phyloP scores from a whole-genome alignment of 768 basidiomycete species.

The Trametes cinnabarina region DNA sequence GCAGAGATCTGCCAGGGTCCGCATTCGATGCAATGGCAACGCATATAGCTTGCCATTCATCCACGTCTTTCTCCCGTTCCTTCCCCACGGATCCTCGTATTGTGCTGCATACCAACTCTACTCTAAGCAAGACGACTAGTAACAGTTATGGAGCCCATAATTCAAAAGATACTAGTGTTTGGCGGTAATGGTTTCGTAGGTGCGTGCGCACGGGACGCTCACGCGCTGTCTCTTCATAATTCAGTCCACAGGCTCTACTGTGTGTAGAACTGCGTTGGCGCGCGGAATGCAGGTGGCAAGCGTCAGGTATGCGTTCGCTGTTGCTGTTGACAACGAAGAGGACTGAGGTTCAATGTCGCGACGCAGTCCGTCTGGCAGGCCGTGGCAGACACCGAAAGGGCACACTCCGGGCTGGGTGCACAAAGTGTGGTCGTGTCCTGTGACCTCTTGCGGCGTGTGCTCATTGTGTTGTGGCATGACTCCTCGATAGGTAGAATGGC shows the following conservation, averaged over 20 bases:
- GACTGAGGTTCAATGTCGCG: not conserved
- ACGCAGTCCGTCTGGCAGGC: slow-evolving; percentile 77
- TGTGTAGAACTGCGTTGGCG: slow-evolving; percentile 84
- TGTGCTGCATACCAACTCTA: not conserved
- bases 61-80: not conserved
- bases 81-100: not conserved
- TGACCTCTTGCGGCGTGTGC: slow-evolving; percentile 1
- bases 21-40: too few species aligned
- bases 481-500: slow-evolving; percentile 76
- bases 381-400: slow-evolving; percentile 86
- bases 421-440: slow-evolving; percentile 47
- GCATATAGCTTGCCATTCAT: not conserved
- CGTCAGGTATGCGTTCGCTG: slow-evolving; percentile 59
- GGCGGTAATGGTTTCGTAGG: slow-evolving; percentile 99
- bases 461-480: not conserved
- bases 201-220: slow-evolving; percentile 29
- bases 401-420: slow-evolving; percentile 85
- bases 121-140: too few species aligned
- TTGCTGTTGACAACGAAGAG: not conserved
- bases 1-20: not conserved
- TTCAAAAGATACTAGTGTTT: slow-evolving; percentile 79
- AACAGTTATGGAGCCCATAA: slow-evolving; percentile 25
- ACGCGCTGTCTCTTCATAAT: not conserved
- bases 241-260: slow-evolving; percentile 72
- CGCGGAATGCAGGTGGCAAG: slow-evolving; percentile 86